These are phyloP conservation scores for Cladobotryum mycophilum DNA, from an alignment of 2,329 filamentous ascomycete species.

Conservation along the genomic window DNA sequence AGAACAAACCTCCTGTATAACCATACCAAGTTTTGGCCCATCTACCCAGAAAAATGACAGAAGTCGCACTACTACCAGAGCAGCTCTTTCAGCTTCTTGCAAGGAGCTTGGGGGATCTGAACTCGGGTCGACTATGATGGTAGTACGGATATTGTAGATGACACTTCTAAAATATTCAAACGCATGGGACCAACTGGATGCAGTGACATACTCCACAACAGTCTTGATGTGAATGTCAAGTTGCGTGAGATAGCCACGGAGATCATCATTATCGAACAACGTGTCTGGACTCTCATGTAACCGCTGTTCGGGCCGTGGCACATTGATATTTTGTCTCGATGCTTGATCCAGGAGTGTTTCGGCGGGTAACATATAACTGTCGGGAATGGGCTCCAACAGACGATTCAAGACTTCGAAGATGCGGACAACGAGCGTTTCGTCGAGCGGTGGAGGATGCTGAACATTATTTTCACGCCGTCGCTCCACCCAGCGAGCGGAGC, in stretches of 20 bases:
- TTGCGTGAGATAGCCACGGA: conserved; percentile 33
- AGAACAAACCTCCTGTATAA: conserved; percentile 61
- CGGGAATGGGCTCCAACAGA: conserved; percentile 53
- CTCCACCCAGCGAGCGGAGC: conserved; percentile 52
- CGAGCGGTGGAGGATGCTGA: conserved; percentile 35
- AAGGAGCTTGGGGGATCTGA: conserved; percentile 29
- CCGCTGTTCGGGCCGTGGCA: conserved; percentile 24
- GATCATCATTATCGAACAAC: conserved; percentile 17
- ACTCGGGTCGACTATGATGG: conserved; percentile 32
- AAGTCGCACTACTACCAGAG: conserved; percentile 51
- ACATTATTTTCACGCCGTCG: conserved; percentile 26
- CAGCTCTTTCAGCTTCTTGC: conserved; percentile 45
- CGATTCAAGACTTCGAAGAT: conserved; percentile 50
- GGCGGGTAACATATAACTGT: conserved; percentile 50
- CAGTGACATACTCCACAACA: conserved; percentile 58
- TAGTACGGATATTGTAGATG: conserved; percentile 45
- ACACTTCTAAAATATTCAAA: conserved; percentile 53
- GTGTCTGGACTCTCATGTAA: conserved; percentile 14
- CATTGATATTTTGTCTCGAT: conserved; percentile 30
- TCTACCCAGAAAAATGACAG: conserved; percentile 61
- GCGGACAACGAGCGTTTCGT: conserved; percentile 46
- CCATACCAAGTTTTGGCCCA: conserved; percentile 50
- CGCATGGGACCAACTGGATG: conserved; percentile 54
- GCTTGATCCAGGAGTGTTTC: conserved; percentile 52
- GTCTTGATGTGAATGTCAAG: conserved; percentile 50